These are phyloP conservation scores for Colletotrichum destructivum DNA, from an alignment of 2,329 filamentous ascomycete species.

Conservation along the genomic window DNA sequence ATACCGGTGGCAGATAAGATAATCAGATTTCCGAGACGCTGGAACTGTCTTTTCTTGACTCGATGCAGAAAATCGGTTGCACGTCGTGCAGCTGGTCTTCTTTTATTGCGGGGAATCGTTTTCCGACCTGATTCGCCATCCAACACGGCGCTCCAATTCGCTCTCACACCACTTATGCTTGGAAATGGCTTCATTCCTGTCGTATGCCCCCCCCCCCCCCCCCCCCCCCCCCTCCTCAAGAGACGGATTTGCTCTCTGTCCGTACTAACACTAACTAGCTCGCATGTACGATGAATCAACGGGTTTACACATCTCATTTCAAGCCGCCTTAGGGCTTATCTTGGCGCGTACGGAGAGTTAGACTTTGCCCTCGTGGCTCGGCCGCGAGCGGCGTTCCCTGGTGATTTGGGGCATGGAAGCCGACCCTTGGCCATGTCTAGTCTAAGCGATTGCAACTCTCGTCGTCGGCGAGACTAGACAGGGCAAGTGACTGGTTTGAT, in stretches of 20 bases:
- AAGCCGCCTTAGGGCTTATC: conserved; percentile 23
- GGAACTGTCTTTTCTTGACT: conserved; percentile 23
- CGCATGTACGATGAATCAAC: not conserved
- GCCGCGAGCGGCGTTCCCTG: not conserved
- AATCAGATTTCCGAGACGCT: not conserved
- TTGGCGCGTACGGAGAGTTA: conserved; percentile 13
- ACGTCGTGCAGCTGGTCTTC: conserved; percentile 27
- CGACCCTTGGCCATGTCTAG: not conserved
- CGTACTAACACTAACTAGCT: not conserved
- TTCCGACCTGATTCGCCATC: not conserved
- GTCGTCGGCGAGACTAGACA: too few relatives aligned
- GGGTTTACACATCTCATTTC: conserved; percentile 3
- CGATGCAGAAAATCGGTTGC: conserved; percentile 31
- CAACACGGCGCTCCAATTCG: not conserved
- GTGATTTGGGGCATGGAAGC: not conserved
- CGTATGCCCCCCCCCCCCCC: too few relatives aligned
- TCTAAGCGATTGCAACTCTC: not conserved
- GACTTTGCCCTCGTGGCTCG: not conserved
- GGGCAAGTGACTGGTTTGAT: not conserved
- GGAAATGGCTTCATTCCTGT: conserved; percentile 1
- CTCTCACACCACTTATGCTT: too few relatives aligned
- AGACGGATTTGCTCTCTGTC: too few relatives aligned
- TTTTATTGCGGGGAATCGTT: conserved; percentile 27
- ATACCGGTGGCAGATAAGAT: conserved; percentile 29
- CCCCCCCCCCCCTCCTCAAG: too few relatives aligned